A percentile compares a stretch with the other conserved stretches of the same genome.
Conservation (phyloP, 2,329 filamentous ascomycete species). For the Gyromitra esculenta region DNA sequence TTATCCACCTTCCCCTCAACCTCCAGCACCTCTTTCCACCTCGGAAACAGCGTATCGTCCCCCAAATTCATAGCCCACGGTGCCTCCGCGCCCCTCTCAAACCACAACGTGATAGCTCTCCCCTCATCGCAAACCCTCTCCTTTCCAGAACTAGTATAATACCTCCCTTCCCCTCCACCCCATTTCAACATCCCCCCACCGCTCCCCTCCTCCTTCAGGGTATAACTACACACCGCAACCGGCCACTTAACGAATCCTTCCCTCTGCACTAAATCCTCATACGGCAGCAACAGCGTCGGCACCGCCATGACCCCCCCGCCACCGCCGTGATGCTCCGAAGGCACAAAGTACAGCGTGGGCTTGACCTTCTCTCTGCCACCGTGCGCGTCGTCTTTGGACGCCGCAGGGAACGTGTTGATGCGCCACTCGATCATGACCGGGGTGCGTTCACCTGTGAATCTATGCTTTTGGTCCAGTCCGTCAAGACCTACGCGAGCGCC, state of each 20-base stretch:
- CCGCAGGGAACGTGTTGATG: slow-evolving; percentile 20
- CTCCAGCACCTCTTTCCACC: slow-evolving; percentile 31
- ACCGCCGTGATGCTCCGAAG: slow-evolving; percentile 1
- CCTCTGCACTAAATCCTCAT: slow-evolving; percentile 17
- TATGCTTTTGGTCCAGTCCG: slow-evolving; percentile 2
- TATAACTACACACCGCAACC: slow-evolving; percentile 26
- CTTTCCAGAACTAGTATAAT: slow-evolving; percentile 26
- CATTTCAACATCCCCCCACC: slow-evolving; percentile 23
- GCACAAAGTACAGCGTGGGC: slow-evolving; percentile 34
- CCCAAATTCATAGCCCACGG: not conserved
- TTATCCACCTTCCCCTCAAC: slow-evolving; percentile 31
- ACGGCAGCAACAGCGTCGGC: not conserved
- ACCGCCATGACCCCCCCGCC: slow-evolving; percentile 26
- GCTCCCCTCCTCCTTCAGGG: not conserved
- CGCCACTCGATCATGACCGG: slow-evolving; percentile 42
- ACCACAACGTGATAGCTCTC: slow-evolving; percentile 28
- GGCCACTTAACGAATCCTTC: slow-evolving; percentile 25
- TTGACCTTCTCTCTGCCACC: slow-evolving; percentile 1
- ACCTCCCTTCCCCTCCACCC: slow-evolving; percentile 11
- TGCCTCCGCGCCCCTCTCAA: not conserved
- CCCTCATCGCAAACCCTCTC: slow-evolving; percentile 17
- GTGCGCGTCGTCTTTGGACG: not conserved
- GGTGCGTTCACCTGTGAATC: slow-evolving; percentile 24
- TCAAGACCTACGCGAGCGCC: slow-evolving; percentile 26
- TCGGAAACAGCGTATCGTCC: slow-evolving; percentile 19